Conservation (phyloP, 768 basidiomycete genomes). For the Saitozyma sp. region DNA sequence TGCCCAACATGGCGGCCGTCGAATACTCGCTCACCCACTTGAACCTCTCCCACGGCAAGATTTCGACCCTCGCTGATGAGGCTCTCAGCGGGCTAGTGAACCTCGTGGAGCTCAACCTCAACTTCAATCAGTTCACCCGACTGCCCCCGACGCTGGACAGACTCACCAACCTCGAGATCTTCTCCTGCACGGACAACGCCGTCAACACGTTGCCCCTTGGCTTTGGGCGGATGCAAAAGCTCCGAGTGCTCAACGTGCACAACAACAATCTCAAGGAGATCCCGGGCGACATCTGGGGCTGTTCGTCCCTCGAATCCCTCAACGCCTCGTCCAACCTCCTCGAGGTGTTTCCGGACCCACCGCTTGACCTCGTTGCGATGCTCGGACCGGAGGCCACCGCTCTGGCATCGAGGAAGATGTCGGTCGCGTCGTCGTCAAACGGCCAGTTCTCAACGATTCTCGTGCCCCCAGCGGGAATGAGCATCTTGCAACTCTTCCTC, state of each 20-base stretch:
- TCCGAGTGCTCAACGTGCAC: conserved; percentile 79
- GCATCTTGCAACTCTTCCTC: conserved; percentile 76
- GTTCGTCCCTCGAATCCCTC: conserved; percentile 67
- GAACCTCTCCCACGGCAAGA: conserved; percentile 82
- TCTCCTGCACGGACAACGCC: conserved; percentile 90
- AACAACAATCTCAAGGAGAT: conserved; percentile 82
- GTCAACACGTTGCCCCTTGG: conserved; percentile 71
- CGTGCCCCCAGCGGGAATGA: conserved; percentile 63
- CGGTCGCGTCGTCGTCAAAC: conserved; percentile 4
- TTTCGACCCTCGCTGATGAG: conserved; percentile 75
- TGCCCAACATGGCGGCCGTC: conserved; percentile 56
- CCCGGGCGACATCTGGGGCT: conserved; percentile 78
- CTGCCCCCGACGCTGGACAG: conserved; percentile 82
- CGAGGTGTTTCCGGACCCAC: conserved; percentile 69
- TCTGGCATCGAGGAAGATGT: conserved; percentile 13
- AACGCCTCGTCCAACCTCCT: conserved; percentile 89
- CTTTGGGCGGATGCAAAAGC: conserved; percentile 72
- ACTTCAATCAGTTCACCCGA: conserved; percentile 80
- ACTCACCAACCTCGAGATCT: conserved; percentile 66
- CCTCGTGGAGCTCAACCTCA: conserved; percentile 70
- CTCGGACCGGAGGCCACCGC: conserved; percentile 17
- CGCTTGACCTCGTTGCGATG: conserved; percentile 45
- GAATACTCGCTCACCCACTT: conserved; percentile 69
- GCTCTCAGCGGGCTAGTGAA: conserved; percentile 70
- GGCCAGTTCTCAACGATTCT: conserved; percentile 2